Evolutionary conservation across 169 alveolate genomes (phyloP).

Genomic region (Amoebophrya sp.): DNA sequence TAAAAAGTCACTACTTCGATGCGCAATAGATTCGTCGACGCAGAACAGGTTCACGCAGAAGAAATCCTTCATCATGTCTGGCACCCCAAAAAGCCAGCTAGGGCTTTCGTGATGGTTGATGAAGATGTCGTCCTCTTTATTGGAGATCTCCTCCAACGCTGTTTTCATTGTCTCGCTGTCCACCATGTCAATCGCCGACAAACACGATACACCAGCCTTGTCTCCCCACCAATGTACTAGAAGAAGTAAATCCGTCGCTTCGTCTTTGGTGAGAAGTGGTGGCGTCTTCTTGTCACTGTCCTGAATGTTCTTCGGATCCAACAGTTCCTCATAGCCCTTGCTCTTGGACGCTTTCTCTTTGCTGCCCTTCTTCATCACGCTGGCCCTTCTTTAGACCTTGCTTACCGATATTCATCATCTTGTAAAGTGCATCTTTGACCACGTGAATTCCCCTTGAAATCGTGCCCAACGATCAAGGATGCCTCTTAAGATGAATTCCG

Average conservation of each 20-base stretch:
- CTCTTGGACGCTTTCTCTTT: not conserved
- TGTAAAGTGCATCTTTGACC: too few species aligned
- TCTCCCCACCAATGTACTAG: not conserved
- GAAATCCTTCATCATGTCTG: constrained; percentile 56
- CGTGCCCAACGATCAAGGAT: too few species aligned
- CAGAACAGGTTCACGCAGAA: constrained; percentile 72
- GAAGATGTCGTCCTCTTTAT: not conserved
- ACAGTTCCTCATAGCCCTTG: not conserved
- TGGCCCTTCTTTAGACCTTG: too few species aligned
- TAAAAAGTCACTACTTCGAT: constrained; percentile 67
- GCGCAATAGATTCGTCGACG: constrained; percentile 72
- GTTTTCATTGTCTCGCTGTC: not conserved
- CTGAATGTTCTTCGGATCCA: not conserved
- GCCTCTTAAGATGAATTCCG: too few species aligned
- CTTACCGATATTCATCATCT: too few species aligned
- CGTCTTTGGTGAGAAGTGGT: not conserved
- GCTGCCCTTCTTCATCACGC: not conserved
- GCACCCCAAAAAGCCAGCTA: constrained; percentile 3
- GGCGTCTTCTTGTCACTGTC: not conserved
- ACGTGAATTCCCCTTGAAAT: too few species aligned
- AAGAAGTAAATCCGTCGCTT: not conserved
- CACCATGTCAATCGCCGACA: not conserved
- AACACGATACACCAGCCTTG: not conserved
- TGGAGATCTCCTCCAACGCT: not conserved
- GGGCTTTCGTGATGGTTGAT: not conserved